Base-by-base conservation (phyloP, 169 alveolate genomes). In the Eimeria maxima region DNA sequence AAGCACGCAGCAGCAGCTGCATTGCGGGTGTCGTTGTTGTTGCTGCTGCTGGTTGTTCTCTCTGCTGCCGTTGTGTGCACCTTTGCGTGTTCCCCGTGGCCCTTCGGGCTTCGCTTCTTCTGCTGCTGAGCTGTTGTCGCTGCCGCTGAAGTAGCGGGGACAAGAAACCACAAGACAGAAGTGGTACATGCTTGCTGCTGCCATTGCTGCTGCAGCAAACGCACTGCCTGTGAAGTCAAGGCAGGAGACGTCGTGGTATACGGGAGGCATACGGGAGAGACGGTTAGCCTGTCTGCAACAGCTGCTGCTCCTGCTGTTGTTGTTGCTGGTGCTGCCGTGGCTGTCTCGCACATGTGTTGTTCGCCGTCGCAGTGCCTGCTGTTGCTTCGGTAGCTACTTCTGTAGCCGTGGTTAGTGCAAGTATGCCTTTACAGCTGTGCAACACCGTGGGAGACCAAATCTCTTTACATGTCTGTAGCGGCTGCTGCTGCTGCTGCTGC, bases 131-230 rank as follows among this genome's bases (percentile, higher is more conserved):
- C 84, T 27, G 76, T 29, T 13, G 76, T 29, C 42, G 84, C 53
- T 53, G 60, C 60, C 16, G 60, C 60, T 53, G 60, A 7, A 53
- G 60, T 3, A 53, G 60, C 60, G 60, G 20, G 60, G 60, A 2
- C 60, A 53, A 53, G 60, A 53, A 14, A 3, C 60, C 16, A 53
- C 20, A 53, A 53, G 60, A 53, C 60, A 53, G 60, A 2, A 2
- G 60, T 7, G 60, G 16, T 53, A 0, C 60, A 53, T 14, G 16
- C 16, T 53, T 53, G 60, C 60, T 53, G 60, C 60, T 53, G 60
- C 60, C 44, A 65, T 29, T 78, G 89, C 57, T 78, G 89, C 89
- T 78, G 89, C 89, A 78, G 89, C 42, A 78, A 78, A 7, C 89
- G 89, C 67, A 24, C 45, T 14, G 42, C 89, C 29, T 42, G 60